Evolutionary conservation across 352 stramenopile species (phyloP), one percentile per base, ranked within the genome.

Genomic region (Peronospora tabacina): DNA sequence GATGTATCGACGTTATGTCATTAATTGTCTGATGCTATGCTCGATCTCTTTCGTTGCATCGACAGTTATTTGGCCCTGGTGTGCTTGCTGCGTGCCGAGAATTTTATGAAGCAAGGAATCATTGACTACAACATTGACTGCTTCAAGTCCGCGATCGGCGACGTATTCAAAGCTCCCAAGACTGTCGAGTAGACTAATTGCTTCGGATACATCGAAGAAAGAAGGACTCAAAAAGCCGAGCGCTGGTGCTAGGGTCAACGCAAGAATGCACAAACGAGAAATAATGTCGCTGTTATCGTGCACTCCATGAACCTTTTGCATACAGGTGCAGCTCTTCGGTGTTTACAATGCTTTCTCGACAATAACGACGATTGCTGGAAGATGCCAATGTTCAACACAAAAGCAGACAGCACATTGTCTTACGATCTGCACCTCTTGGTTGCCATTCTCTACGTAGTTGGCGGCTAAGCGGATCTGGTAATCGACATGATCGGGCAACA

Each of bases 41-140:
- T 16, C 54, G n/a, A 45, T 22, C 41, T 36, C 2, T 22, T 52
- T 17, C 11, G 42, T 44, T 61, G 22, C 12, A 22, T 58, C 26
- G 32, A 16, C 42, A 90, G 72, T 34, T 97, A 98, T 77, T 66
- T 99, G n/a, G 96, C 95, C n/a, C 74, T 99, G 5, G 95, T 99
- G 39, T 98, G 95, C 59, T 78, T 99, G 52, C 82, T 98, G 40
- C 89, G 95, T 11, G 74, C 89, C 10, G 94, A 98, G 54, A 98
- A 98, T 68, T 98, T 98, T 58, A 83, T 87, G 40, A 98, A 98
- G 76, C 95, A 97, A 62, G 93, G 92, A 37, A 90, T 99, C 55
- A 98, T 99, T 55, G 96, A 99, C 66, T 98, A 98, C 76, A 99
- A 99, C 67, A 98, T 99, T 56, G 90, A 97, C 58, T 97, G 88